Base-by-base conservation (phyloP, 768 basidiomycete species). In the Coprinopsis sp. region DNA sequence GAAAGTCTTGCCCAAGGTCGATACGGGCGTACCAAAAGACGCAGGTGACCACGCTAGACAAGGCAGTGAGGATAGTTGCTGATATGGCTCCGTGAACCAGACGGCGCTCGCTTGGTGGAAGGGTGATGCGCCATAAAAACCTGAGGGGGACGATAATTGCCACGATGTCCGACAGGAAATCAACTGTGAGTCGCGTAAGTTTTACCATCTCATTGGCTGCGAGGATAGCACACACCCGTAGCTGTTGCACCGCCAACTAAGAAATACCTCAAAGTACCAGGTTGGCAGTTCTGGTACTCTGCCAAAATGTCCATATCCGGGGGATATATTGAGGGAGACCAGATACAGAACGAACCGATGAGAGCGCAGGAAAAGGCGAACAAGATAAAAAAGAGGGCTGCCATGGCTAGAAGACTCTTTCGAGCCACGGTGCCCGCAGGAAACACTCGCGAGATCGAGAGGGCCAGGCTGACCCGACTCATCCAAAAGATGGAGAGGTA, bases 11-110 rank as follows among this genome's bases (percentile, higher is more conserved):
- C 4, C 53, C 48, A 6, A 49, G 25, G 25, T 37, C 39, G 16
- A 51, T 36, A 1, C 24, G 34, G 14, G 33, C 16, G 29, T 58
- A 55, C 39, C 53, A 37, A 30, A 62, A 59, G 14, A 54, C 31
- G 31, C 46, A 53, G 28, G 54, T 58, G 18, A 56, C 38, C 23
- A 62, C 43, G 14, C 54, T 49, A 11, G 52, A 49, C 6, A 63
- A 18, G 1, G 58, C 47, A 25, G 55, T 61, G 27, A 61, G 28
- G 10, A 58, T 27, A 28, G 58, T 61, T 16, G 55, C 45, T 6
- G 62, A 56, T 37, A 64, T 64, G 16, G 59, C 50, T 19, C 50
- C 23, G 2, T 60, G 44, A 19, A 66, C 54, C 25, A 66, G 33
- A 19, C 46, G 34, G 7, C 57, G 54, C 33, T 63, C 53, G 16